Base-by-base conservation (phyloP, 2,329 filamentous ascomycete species). In the Rutstroemia sydowiana region DNA sequence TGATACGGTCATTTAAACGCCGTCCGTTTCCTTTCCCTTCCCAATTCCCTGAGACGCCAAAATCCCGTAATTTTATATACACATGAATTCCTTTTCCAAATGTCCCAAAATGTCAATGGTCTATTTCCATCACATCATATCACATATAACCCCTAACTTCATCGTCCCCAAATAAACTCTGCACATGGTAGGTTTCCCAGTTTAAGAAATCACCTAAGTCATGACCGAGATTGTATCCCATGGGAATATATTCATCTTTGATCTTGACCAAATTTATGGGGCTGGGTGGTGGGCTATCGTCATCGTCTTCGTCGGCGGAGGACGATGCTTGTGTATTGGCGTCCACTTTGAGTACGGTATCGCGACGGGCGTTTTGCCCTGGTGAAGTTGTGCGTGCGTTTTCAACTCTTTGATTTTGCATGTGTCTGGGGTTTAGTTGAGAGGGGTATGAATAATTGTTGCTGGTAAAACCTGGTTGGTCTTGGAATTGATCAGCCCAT, bases 161-260 rank as follows among this genome's bases (percentile, higher is more conserved):
- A n/a, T 48, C 44, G 14, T 51, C 49, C 11, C 43, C 49, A 23
- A 47, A 52, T 21, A 48, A 28, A 52, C 44, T 48, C 44, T 52
- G 53, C 20, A 59, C 55, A 61, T 63, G 51, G 16, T 55, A 51
- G 21, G 53, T 51, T 63, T 80, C 78, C 78, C 78, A 82, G 50
- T 68, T 71, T 44, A 83, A 61, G 58, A 79, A 82, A 55, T 82
- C 78, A 1, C 75, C 76, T 36, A 82, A 61, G 60, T 82, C 79
- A 55, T 81, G 76, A 10, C 73, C 73, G 2, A 83, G 68, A 56
- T 83, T 83, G 61, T 75, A 82, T 0, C 78, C 78, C 79, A 83
- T 82, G 0, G 78, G 75, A 48, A 78, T 72, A 9, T 70, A 62
- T 48, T 71, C 69, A 32, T 58, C 55, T 20, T 49, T 55, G 13